phyloP scores from a whole-genome alignment of 768 basidiomycete species.

The Asterophora parasitica region DNA sequence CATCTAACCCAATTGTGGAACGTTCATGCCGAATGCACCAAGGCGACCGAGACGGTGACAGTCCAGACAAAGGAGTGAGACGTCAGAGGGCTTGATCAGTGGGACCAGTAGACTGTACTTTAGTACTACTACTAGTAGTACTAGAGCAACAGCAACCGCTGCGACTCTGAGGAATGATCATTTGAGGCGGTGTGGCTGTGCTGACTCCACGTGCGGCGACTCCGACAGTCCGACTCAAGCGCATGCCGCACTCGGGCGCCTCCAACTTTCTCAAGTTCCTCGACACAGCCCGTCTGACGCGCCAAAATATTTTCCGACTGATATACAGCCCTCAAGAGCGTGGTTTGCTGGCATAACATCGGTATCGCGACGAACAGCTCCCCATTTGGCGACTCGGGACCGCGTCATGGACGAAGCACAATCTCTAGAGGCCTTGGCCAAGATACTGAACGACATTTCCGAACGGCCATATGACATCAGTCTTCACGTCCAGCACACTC shows the following conservation, averaged over 20 bases:
- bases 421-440: constrained; percentile 59
- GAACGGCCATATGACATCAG: constrained; percentile 56
- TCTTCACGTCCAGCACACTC: constrained; percentile 65
- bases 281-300: background rate
- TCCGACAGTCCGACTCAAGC: too few relatives aligned
- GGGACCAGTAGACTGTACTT: too few relatives aligned
- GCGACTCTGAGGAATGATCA: too few relatives aligned
- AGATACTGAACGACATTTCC: constrained; percentile 53
- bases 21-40: constrained; percentile 6
- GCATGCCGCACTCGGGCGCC: background rate
- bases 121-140: too few relatives aligned
- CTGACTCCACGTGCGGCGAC: too few relatives aligned
- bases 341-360: background rate
- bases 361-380: background rate
- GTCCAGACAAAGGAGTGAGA: constrained; percentile 11
- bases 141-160: too few relatives aligned
- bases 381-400: constrained; percentile 1
- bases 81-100: background rate
- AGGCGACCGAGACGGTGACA: background rate
- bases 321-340: background rate
- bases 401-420: constrained; percentile 50
- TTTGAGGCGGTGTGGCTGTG: too few relatives aligned
- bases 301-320: background rate
- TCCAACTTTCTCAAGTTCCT: background rate
- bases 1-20: constrained; percentile 1